These are phyloP conservation scores for Aspergillus sp. DNA, from an alignment of 2,329 filamentous ascomycete species.

Conservation along the genomic window DNA sequence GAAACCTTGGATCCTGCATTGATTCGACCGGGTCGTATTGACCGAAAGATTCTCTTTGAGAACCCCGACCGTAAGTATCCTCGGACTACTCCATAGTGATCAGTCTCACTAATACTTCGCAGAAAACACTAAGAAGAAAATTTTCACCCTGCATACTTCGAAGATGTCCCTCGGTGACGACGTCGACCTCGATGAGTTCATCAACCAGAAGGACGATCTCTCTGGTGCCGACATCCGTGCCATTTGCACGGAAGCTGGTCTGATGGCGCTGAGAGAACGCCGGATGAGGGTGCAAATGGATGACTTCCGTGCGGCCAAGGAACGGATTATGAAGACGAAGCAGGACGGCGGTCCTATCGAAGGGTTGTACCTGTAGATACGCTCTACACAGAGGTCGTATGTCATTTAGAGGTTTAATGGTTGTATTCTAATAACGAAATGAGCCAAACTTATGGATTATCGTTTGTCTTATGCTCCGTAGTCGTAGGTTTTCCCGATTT, in stretches of 20 bases:
- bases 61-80: conserved; percentile 57
- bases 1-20: conserved; percentile 93
- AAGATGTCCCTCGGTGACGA: conserved; percentile 97
- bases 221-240: conserved; percentile 98
- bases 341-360: conserved; percentile 90
- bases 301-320: conserved; percentile 86
- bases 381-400: conserved; percentile 4
- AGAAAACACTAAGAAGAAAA: conserved; percentile 93
- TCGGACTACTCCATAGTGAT: not conserved
- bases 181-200: conserved; percentile 98
- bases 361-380: conserved; percentile 85
- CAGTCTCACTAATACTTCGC: conserved; percentile 15
- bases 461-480: too few relatives aligned
- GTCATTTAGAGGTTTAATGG: conserved; percentile 4
- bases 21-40: conserved; percentile 94
- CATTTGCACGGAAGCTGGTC: conserved; percentile 93
- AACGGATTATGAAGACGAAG: conserved; percentile 96
- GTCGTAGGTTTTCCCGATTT: not conserved
- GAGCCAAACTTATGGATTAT: conserved; percentile 1
- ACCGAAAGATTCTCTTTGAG: conserved; percentile 86
- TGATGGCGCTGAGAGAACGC: conserved; percentile 87
- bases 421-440: conserved; percentile 20
- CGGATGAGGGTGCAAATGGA: conserved; percentile 99
- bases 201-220: conserved; percentile 95
- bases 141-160: conserved; percentile 94